A percentile compares a stretch with the other conserved stretches of the same genome.
phyloP scores from a whole-genome alignment of 1,284 basidiomycete species.

The Ustilago cynodontis region DNA sequence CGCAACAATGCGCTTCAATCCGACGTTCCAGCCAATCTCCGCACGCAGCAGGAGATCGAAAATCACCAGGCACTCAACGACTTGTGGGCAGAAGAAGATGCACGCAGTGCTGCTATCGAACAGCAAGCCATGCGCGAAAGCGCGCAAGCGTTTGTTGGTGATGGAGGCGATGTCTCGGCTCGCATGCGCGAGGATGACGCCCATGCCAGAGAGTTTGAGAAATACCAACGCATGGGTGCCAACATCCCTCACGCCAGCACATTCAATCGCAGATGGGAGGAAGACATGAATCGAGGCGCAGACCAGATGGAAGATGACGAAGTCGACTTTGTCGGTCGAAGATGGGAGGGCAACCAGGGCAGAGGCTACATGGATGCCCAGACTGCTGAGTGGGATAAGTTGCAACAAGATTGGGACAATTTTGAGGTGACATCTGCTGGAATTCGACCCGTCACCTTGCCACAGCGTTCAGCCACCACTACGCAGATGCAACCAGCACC shows the following conservation, averaged over 20 bases:
- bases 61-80: constrained; percentile 55
- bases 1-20: constrained; percentile 23
- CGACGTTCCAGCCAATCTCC: constrained; percentile 5
- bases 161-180: constrained; percentile 60
- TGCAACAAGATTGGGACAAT: constrained; percentile 86
- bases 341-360: constrained; percentile 58
- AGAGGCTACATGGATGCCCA: constrained; percentile 60
- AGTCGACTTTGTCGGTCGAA: constrained; percentile 69
- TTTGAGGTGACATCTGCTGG: constrained; percentile 54
- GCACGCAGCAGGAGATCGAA: constrained; percentile 33
- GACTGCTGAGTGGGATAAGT: constrained; percentile 75
- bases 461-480: constrained; percentile 13
- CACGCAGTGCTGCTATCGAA: constrained; percentile 50
- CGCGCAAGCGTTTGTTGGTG: constrained; percentile 57
- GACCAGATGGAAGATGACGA: constrained; percentile 63
- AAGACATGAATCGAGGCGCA: constrained; percentile 36
- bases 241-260: constrained; percentile 50
- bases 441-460: constrained; percentile 48
- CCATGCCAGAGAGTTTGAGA: constrained; percentile 59
- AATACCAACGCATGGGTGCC: constrained; percentile 57
- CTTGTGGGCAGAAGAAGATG: constrained; percentile 68
- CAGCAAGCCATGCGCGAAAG: constrained; percentile 31
- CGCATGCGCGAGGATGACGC: constrained; percentile 66
- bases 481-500: constrained; percentile 47
- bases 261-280: constrained; percentile 55